These are phyloP conservation scores for Lathyrus aphaca DNA, from an alignment of 306 rosid genomes.

Conservation along the genomic window DNA sequence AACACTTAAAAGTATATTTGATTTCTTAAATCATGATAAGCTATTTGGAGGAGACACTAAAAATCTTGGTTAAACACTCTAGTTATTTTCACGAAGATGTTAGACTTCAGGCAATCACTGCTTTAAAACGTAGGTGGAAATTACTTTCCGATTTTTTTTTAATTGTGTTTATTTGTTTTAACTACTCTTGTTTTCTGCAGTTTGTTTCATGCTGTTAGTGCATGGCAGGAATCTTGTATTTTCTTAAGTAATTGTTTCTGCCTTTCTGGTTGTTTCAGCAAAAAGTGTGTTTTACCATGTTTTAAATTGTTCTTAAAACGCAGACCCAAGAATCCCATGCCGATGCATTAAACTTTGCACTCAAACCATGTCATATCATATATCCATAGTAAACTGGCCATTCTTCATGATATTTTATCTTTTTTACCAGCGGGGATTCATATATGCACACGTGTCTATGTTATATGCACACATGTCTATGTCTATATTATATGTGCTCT, in stretches of 20 bases:
- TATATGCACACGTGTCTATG: not conserved
- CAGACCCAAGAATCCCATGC: conserved; percentile 22
- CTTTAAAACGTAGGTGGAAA: conserved; percentile 77
- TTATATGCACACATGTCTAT: not conserved
- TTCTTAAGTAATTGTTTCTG: conserved; percentile 1
- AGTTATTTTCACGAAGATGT: conserved; percentile 98
- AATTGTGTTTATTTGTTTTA: conserved; percentile 15
- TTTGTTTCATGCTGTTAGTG: conserved; percentile 12
- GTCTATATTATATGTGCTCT: conserved; percentile 1
- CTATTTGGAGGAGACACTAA: conserved; percentile 91
- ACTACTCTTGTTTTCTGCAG: conserved; percentile 14
- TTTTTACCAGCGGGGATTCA: conserved; percentile 7
- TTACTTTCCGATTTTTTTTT: conserved; percentile 22
- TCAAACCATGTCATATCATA: conserved; percentile 27
- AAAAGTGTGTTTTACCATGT: conserved; percentile 24
- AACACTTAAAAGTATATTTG: conserved; percentile 28
- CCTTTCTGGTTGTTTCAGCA: conserved; percentile 15
- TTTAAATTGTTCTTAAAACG: conserved; percentile 20
- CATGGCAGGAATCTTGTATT: conserved; percentile 15
- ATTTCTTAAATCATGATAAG: conserved; percentile 62
- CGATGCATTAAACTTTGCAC: not conserved
- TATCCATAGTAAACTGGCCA: not conserved
- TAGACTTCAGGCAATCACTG: conserved; percentile 89
- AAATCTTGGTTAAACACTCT: conserved; percentile 77
- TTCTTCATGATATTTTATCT: conserved; percentile 29